Conservation (phyloP, 176 grass and related monocot species). For the Zea luxurians region DNA sequence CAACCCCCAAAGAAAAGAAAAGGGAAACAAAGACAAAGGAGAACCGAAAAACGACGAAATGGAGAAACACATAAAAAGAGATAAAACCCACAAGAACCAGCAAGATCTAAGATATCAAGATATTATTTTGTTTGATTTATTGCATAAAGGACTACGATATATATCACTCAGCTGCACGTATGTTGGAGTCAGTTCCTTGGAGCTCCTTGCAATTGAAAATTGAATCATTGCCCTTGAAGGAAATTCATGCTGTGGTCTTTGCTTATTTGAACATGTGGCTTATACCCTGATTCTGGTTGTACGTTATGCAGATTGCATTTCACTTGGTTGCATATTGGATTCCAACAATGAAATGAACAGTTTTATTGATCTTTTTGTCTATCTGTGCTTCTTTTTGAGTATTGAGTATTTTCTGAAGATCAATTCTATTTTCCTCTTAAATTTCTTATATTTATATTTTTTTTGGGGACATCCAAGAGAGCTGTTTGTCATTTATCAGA, state of each 20-base stretch:
- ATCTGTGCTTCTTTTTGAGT: slow-evolving; percentile 10
- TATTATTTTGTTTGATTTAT: slow-evolving; percentile 3
- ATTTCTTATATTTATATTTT: neutral
- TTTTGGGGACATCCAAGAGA: neutral
- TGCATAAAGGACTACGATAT: neutral
- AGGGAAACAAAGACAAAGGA: no score
- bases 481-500: neutral
- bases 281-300: neutral
- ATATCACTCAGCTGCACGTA: neutral
- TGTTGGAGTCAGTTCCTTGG: neutral
- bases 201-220: slow-evolving; percentile 23
- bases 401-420: slow-evolving; percentile 14
- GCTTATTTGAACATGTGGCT: slow-evolving; percentile 19
- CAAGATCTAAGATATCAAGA: neutral
- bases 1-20: no score
- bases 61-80: no score
- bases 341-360: slow-evolving; percentile 26
- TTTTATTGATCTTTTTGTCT: neutral
- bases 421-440: neutral
- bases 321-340: slow-evolving; percentile 28
- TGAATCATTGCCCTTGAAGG: neutral
- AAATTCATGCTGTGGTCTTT: neutral
- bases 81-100: no score
- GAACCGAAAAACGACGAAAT: no score
- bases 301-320: slow-evolving; percentile 15